These are phyloP conservation scores for Fusarium beomiforme DNA, from an alignment of 2,329 filamentous ascomycete genomes.

Conservation along the genomic window DNA sequence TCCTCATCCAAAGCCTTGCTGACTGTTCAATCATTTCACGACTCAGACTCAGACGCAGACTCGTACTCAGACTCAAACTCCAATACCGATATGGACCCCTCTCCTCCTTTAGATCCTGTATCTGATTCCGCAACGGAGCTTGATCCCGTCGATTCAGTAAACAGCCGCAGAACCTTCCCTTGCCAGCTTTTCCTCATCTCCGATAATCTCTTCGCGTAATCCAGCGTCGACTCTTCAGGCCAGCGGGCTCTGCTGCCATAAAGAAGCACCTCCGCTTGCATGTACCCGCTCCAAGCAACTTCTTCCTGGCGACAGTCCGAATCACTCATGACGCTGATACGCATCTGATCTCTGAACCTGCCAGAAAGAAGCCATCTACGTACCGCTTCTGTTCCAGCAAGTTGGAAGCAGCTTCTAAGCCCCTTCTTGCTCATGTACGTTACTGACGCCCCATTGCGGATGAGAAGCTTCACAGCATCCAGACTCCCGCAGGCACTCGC, in stretches of 20 bases:
- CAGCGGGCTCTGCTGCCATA: background rate
- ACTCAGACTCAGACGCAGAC: background rate
- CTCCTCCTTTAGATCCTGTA: background rate
- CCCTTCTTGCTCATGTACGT: background rate
- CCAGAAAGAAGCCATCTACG: background rate
- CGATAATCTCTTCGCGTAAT: background rate
- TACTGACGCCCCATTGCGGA: background rate
- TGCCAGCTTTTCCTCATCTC: background rate
- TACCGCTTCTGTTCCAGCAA: background rate
- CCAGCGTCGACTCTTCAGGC: background rate
- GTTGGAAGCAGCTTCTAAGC: background rate
- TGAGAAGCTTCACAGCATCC: background rate
- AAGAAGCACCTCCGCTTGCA: background rate
- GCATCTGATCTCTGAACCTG: background rate
- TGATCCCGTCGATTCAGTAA: background rate
- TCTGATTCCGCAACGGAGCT: accelerated
- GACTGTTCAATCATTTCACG: background rate
- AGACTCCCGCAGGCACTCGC: constrained; percentile 13
- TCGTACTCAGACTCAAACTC: background rate
- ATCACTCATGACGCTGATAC: background rate
- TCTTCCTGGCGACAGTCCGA: no score
- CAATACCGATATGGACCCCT: background rate
- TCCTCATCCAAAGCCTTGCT: background rate
- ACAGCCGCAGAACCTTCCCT: background rate
- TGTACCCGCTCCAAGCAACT: background rate